Evolutionary conservation across 2,329 filamentous ascomycete species (phyloP).

Genomic region (Rhinocladiella mackenziei): DNA sequence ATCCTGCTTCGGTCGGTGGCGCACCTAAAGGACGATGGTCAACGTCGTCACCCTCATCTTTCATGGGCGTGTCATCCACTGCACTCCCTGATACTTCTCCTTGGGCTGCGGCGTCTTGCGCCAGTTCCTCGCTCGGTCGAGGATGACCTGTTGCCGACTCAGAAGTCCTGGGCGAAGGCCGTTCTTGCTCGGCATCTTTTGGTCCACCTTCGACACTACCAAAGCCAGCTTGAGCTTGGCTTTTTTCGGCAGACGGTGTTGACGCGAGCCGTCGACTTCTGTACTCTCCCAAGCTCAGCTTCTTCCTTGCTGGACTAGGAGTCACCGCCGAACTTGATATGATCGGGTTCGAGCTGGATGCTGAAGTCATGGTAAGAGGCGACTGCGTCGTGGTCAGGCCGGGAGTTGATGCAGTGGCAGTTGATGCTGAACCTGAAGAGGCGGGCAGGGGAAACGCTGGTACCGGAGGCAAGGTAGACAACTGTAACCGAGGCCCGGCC

Average conservation of each 20-base stretch:
- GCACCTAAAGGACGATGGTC: constrained; percentile 20
- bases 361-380: constrained; percentile 31
- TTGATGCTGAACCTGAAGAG: constrained; percentile 32
- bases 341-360: constrained; percentile 31
- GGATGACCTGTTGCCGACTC: background rate
- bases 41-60: constrained; percentile 16
- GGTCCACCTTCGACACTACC: constrained; percentile 5
- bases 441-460: constrained; percentile 28
- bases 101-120: constrained; percentile 5
- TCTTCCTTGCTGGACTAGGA: constrained; percentile 50
- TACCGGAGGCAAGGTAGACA: constrained; percentile 33
- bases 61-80: constrained; percentile 18
- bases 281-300: constrained; percentile 50
- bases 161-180: constrained; percentile 6
- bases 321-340: constrained; percentile 34
- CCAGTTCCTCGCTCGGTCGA: constrained; percentile 2
- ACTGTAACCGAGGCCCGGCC: constrained; percentile 36
- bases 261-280: constrained; percentile 38
- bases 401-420: constrained; percentile 29
- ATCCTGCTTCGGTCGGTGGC: background rate
- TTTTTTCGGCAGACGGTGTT: constrained; percentile 41
- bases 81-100: too few relatives aligned
- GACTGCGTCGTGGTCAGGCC: constrained; percentile 33
- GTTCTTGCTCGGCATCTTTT: constrained; percentile 9
- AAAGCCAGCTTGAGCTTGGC: constrained; percentile 31